phyloP scores from a whole-genome alignment of 192 early-diverging fungal genomes.

The Glomus cerebriforme region DNA sequence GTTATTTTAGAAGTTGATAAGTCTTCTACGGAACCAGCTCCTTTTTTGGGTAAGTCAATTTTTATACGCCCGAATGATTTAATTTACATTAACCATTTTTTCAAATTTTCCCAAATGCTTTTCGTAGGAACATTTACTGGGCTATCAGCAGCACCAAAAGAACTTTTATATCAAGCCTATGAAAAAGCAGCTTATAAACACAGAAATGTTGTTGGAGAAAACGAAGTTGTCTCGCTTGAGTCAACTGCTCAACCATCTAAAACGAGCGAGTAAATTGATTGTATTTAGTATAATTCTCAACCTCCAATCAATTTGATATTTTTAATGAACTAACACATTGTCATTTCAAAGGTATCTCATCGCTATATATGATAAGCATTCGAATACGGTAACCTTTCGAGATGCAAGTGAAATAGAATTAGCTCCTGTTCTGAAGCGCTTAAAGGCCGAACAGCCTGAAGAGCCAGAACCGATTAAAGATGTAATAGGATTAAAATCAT shows the following conservation, averaged over 20 bases:
- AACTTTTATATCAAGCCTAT: neutral
- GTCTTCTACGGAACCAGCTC: neutral
- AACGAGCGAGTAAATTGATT: neutral
- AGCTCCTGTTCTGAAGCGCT: constrained; percentile 52
- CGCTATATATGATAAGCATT: constrained; percentile 74
- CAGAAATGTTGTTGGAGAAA: neutral
- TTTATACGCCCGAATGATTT: neutral
- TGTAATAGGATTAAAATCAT: neutral
- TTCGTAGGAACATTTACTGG: neutral
- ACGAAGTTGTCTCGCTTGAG: neutral
- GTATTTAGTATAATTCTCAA: neutral
- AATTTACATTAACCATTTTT: neutral
- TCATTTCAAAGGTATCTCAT: constrained; percentile 65
- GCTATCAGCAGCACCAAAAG: neutral
- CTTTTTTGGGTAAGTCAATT: neutral
- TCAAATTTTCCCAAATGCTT: neutral
- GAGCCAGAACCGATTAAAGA: neutral
- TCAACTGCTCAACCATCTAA: neutral
- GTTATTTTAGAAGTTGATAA: neutral
- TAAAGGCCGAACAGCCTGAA: constrained; percentile 63
- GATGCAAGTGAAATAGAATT: constrained; percentile 68
- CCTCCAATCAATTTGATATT: neutral
- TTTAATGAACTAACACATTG: neutral
- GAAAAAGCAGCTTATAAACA: neutral
- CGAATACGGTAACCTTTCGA: constrained; percentile 68